Base-by-base conservation (phyloP, 2,329 filamentous ascomycete species). In the Pyrenochaeta sp. region DNA sequence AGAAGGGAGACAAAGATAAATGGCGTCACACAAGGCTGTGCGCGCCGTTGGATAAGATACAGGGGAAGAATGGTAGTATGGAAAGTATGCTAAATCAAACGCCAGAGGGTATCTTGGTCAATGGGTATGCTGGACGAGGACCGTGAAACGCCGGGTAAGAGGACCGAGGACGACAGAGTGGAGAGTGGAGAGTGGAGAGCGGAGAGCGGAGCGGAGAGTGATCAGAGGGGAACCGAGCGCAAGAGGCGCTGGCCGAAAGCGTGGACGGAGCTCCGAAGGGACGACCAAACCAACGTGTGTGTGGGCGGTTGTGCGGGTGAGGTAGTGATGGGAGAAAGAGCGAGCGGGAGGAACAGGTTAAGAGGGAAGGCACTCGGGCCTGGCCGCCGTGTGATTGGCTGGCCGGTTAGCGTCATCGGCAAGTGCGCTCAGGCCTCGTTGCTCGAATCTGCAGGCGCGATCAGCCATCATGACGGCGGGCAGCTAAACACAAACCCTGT, bases 171-270 rank as follows among this genome's bases (percentile, higher is more conserved):
- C 65, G 66, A 69, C 67, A 67, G 68, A 59, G 64, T 64, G 65
- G 49, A 62, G 62, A 67, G 65, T 56, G 64, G 61, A 68, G 70
- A 72, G 69, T 54, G 66, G 69, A 72, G 71, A 70, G 68, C 55
- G 64, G 65, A 61, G 58, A 60, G 56, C 44, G 60, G 58, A 60
- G 56, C 49, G 60, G 52, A 61, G 56, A 59, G 56, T 43, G 67
- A 64, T 63, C 66, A 66, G 62, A 66, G 67, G 59, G 68, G 65
- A 72, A 73, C 73, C 75, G 72, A 77, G 73, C 76, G 74, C 75
- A 73, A 71, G 70, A 73, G 74, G 74, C 74, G 74, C 75, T 78
- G 76, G 76, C 75, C 75, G 73, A 77, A 77, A 72, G 75, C 75
- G 75, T 71, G 60, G 62, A 39, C 36, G 66, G 69, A 59, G 61